Percentiles rank a stretch among this genome's conserved stretches.
These are phyloP conservation scores for Glomus cerebriforme DNA, from an alignment of 192 early-diverging fungal genomes.

Conservation along the genomic window DNA sequence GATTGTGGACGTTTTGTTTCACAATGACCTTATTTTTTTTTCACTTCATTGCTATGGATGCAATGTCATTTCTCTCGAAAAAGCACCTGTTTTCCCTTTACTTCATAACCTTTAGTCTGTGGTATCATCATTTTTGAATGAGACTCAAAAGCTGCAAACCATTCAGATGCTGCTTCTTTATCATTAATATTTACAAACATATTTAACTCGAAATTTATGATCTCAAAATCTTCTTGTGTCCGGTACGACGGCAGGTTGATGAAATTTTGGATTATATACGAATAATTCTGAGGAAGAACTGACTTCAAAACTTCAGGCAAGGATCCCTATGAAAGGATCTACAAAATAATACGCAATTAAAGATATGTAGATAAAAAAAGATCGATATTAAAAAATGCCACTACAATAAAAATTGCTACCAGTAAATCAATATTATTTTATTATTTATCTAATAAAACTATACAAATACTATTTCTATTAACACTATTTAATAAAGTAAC, in stretches of 20 bases:
- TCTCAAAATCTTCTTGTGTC: neutral
- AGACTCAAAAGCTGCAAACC: neutral
- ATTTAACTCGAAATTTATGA: neutral
- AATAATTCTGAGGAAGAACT: neutral
- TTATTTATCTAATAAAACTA: too few relatives aligned
- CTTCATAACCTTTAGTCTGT: neutral
- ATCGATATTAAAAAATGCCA: too few relatives aligned
- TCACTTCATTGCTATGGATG: slow-evolving; percentile 15
- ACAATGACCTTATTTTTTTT: neutral
- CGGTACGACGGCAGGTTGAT: neutral
- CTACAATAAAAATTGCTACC: too few relatives aligned
- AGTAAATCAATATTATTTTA: too few relatives aligned
- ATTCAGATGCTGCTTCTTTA: slow-evolving; percentile 14
- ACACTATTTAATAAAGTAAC: too few relatives aligned
- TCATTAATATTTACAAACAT: slow-evolving; percentile 4
- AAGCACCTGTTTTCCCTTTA: too few relatives aligned
- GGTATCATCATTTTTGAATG: slow-evolving; percentile 5
- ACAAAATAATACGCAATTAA: too few relatives aligned
- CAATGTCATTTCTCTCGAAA: neutral
- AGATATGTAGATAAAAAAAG: too few relatives aligned
- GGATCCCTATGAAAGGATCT: neutral
- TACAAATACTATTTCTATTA: too few relatives aligned
- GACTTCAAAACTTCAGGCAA: neutral
- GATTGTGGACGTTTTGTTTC: slow-evolving; percentile 4
- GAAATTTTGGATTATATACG: neutral